Base-by-base conservation (phyloP, 2,329 filamentous ascomycete genomes). In the Lachnellula occidentalis region DNA sequence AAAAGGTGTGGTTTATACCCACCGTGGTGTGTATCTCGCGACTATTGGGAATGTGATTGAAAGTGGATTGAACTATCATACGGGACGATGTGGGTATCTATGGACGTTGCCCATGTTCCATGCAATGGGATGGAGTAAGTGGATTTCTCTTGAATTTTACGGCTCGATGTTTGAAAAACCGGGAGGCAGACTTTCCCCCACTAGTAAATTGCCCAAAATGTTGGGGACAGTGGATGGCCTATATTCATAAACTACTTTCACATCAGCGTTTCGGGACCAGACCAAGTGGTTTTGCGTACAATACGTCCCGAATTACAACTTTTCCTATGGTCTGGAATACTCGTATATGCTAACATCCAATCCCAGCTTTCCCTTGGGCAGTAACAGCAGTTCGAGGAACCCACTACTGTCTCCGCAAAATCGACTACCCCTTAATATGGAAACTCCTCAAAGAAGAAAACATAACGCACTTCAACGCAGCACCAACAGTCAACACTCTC, bases 381-480 rank as follows among this genome's bases (percentile, higher is more conserved):
- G 81, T 96, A n/a, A 95, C 90, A 11, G 90, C 91, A 1, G 91
- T 94, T 4, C 80, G 94, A 58, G 94, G 92, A n/a, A 95, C 92
- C 3, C 91, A 97, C 70, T 91, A 96, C 69, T 96, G 92, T 66
- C 77, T 99, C 17, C 82, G 94, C 57, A 97, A 96, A 75, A 90
- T 99, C 61, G 91, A 97, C 72, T 99, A 99, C 68, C 83, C 89
- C 0, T 78, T 92, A 55, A 95, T 99, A 57, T 99, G 94, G 94
- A 81, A 81, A 48, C 74, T 99, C 4, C 75, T 99, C 34, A 95
- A 91, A 66, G 81, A 90, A 50, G 89, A 97, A 71, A 77, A 82
- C 6, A 87, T 99, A 60, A 97, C 91, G 0, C 94, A 99, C 71
- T 97, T 95, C 75, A 95, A 92, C 67, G 92, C 92, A 1, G 94